Evolutionary conservation across 169 alveolate genomes (phyloP), one percentile per base, ranked within the genome.

Genomic region (Perkinsus marinus): DNA sequence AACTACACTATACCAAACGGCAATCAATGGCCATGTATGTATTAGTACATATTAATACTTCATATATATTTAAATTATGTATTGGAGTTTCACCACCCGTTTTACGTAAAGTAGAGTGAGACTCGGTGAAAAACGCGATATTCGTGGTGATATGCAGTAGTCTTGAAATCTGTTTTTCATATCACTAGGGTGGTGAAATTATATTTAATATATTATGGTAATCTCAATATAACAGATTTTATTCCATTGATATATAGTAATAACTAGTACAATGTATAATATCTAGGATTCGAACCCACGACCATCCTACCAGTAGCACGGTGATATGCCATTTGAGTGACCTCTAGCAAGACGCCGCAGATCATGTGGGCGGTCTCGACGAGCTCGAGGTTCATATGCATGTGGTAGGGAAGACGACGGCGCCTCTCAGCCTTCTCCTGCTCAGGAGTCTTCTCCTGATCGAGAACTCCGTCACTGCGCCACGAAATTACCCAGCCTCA

Each of bases 331-430:
- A 91, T 90, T 68, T 93, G 92, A 9, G 95, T 93, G 38, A 94
- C 94, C 92, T 94, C 95, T 57, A 94, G 91, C 47, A 94, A 92
- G 95, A 94, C 93, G 30, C 94, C 96, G 92, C 94, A 94, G 68
- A 93, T 94, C 93, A 90, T 96, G 95, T 98, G 98, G 47, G 96
- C 97, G 92, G 98, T 95, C 95, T 97, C 99, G 34, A 98, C 96
- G 89, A 97, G 97, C 94, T 99, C 99, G 68, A 97, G 95, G 92
- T 97, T 97, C 93, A 99, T 97, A 96, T 98, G 99, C 99, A 98
- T 97, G 95, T 98, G 99, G 95, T 96, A 97, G 10, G 99, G 99
- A 43, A 98, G 96, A 91, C 96, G 96, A 89, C 99, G 91, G 93
- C 99, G 97, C 93, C 96, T 96, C 95, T 98, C 99, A 7, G 98